Evolutionary conservation across 441 rosid species (phyloP).

Genomic region (Corymbia citriodora): DNA sequence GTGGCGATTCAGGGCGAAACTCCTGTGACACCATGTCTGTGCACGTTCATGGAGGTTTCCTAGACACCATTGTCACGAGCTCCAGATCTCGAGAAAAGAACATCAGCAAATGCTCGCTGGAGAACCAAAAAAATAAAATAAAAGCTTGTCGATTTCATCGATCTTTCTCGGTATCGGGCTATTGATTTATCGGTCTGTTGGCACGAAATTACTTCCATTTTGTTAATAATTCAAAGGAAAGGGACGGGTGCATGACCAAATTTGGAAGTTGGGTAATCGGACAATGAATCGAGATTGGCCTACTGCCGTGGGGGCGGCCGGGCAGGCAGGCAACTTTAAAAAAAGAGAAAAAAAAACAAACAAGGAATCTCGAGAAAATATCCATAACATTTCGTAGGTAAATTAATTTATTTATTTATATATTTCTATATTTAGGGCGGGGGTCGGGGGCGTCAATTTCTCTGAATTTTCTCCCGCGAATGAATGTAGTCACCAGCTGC

Average conservation of each 20-base stretch:
- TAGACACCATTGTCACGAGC: rapidly evolving
- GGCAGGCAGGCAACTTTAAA: neutral
- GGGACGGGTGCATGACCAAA: neutral
- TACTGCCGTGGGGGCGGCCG: neutral
- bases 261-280: neutral
- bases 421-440: neutral
- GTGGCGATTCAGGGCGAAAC: neutral
- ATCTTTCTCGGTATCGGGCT: neutral
- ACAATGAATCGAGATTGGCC: neutral
- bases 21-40: neutral
- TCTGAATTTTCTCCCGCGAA: neutral
- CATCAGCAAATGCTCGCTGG: neutral
- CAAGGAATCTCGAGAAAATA: neutral
- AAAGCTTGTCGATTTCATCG: neutral
- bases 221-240: neutral
- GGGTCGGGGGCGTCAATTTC: neutral
- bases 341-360: neutral
- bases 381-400: neutral
- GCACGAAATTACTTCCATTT: neutral
- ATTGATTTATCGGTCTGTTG: neutral
- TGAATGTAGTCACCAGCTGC: neutral
- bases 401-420: neutral
- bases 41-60: neutral
- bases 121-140: too few relatives aligned
- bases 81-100: neutral